phyloP scores from a whole-genome alignment of 306 rosid genomes.

The Castanea mollissima region DNA sequence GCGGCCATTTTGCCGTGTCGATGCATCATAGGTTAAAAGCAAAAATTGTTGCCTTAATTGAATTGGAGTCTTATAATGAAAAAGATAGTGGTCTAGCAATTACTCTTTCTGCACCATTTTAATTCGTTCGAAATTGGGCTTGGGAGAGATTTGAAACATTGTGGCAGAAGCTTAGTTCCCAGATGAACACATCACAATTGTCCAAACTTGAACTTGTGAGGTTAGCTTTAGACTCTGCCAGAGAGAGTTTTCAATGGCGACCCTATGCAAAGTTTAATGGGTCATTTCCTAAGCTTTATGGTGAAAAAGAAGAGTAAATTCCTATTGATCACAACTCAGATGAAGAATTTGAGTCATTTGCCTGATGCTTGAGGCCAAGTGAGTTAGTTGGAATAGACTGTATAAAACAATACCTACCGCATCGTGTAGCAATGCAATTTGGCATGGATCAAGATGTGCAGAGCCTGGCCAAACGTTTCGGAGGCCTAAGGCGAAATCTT shows the following conservation, averaged over 20 bases:
- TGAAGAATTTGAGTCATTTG: constrained; percentile 21
- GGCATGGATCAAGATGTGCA: constrained; percentile 15
- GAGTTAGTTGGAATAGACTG: constrained; percentile 36
- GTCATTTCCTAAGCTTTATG: constrained; percentile 2
- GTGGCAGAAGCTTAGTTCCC: background rate
- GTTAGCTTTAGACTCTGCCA: constrained; percentile 7
- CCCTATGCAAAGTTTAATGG: constrained; percentile 36
- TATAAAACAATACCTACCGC: constrained; percentile 36
- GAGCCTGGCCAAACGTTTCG: no score
- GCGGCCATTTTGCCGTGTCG: no score
- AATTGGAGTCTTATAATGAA: background rate
- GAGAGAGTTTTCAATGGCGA: constrained; percentile 33
- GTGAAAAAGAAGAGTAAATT: background rate
- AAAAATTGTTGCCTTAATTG: background rate
- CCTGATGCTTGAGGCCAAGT: constrained; percentile 29
- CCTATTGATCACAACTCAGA: constrained; percentile 4
- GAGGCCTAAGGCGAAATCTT: no score
- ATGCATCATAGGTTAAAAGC: background rate
- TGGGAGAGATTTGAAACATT: constrained; percentile 44
- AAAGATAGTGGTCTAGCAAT: background rate
- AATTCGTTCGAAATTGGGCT: constrained; percentile 48
- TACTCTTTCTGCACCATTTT: constrained; percentile 34
- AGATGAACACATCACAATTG: no score
- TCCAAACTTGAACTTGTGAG: background rate
- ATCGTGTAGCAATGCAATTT: constrained; percentile 51